These are phyloP conservation scores for Gaertneriomyces semiglobifer DNA, from an alignment of 192 early-diverging fungal species.

Conservation along the genomic window DNA sequence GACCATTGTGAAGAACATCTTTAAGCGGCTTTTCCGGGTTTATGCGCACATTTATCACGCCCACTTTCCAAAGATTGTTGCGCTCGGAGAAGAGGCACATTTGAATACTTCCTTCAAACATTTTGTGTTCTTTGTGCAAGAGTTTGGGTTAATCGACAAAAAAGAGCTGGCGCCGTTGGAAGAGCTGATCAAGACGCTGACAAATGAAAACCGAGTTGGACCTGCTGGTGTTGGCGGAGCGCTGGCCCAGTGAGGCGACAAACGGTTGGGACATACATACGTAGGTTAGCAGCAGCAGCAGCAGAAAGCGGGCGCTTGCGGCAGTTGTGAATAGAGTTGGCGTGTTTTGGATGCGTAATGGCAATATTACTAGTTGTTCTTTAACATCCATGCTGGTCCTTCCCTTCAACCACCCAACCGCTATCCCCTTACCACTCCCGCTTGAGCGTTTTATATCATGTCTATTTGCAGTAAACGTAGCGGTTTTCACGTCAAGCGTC, in stretches of 20 bases:
- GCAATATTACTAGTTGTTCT: no score
- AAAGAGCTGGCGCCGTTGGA: conserved; percentile 57
- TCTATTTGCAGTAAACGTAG: no score
- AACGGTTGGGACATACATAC: no score
- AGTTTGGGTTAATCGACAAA: conserved; percentile 74
- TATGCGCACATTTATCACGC: conserved; percentile 92
- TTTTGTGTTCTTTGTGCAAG: conserved; percentile 85
- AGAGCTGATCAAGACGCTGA: conserved; percentile 44
- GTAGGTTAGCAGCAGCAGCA: no score
- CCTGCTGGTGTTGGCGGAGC: conserved; percentile 2
- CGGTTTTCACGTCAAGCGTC: no score
- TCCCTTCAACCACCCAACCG: no score
- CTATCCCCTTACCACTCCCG: no score
- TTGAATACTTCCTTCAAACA: conserved; percentile 94
- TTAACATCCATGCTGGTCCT: no score
- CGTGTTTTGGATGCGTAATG: no score
- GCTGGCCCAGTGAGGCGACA: neutral
- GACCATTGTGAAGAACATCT: conserved; percentile 65
- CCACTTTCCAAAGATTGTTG: conserved; percentile 73
- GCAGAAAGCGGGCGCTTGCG: no score
- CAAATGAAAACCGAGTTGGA: conserved; percentile 21
- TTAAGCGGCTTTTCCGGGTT: conserved; percentile 84
- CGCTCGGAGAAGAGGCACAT: conserved; percentile 79
- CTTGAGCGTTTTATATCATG: no score
- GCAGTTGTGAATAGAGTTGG: no score